A percentile compares a stretch with the other conserved stretches of the same genome.
These are phyloP conservation scores for Hydnomerulius pinastri DNA, from an alignment of 768 basidiomycete species.

Conservation along the genomic window DNA sequence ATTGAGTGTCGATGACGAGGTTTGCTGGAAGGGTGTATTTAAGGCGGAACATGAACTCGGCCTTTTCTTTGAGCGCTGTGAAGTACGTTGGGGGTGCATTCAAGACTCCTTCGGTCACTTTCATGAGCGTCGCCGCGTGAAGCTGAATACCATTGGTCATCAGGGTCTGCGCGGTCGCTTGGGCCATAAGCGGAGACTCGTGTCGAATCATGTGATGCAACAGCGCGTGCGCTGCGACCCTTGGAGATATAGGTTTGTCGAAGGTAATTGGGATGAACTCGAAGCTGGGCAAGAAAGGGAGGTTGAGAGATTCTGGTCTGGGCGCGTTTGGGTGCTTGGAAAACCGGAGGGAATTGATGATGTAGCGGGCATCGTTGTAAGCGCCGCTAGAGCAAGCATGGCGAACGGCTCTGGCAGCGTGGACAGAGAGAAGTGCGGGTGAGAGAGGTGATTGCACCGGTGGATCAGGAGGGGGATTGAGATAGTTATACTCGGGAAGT, in stretches of 20 bases:
- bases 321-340: constrained; percentile 27
- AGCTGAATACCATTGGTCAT: constrained; percentile 55
- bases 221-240: constrained; percentile 62
- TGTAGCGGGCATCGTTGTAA: constrained; percentile 51
- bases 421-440: constrained; percentile 21
- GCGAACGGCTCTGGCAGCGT: constrained; percentile 55
- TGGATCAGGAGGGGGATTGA: constrained; percentile 1
- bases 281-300: constrained; percentile 27
- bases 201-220: constrained; percentile 63
- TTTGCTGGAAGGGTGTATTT: constrained; percentile 15
- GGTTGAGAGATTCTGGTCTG: constrained; percentile 9
- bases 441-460: constrained; percentile 4
- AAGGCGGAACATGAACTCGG: constrained; percentile 17
- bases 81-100: constrained; percentile 25
- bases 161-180: constrained; percentile 49
- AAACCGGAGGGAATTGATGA: constrained; percentile 58
- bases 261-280: constrained; percentile 49
- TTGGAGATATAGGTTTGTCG: constrained; percentile 52
- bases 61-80: constrained; percentile 18
- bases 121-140: constrained; percentile 50
- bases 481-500: not conserved
- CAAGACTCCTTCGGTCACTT: constrained; percentile 29
- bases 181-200: constrained; percentile 50
- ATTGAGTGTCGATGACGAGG: constrained; percentile 34
- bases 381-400: constrained; percentile 44